Conservation (phyloP, 257 asterid genomes). For the Solanum verrucosum region DNA sequence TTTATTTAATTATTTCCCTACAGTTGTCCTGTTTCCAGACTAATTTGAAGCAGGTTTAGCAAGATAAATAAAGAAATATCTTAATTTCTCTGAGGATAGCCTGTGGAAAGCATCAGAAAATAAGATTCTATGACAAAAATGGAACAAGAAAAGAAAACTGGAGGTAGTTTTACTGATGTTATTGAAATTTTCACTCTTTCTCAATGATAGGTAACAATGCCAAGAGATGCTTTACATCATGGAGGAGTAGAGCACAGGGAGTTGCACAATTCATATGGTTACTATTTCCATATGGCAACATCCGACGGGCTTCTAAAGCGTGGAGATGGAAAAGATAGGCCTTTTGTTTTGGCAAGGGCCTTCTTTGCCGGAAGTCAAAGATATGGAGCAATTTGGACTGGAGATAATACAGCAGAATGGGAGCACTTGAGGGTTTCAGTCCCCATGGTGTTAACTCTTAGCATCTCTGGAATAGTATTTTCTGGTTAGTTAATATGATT, state of each 20-base stretch:
- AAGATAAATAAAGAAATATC: not conserved
- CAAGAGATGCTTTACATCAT: slow-evolving; percentile 79
- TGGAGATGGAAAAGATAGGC: slow-evolving; percentile 74
- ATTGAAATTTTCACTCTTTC: not conserved
- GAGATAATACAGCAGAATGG: slow-evolving; percentile 97
- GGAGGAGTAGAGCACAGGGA: slow-evolving; percentile 93
- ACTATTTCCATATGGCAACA: slow-evolving; percentile 96
- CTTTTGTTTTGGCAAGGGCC: slow-evolving; percentile 94
- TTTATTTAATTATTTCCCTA: not conserved
- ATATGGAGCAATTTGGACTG: slow-evolving; percentile 97
- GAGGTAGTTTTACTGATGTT: not conserved
- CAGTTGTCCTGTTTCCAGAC: not conserved
- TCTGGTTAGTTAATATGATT: slow-evolving; percentile 46
- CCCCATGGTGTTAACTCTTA: slow-evolving; percentile 91
- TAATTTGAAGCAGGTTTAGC: not conserved
- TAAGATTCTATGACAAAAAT: not conserved
- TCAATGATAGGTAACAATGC: slow-evolving; percentile 71
- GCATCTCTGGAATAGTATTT: slow-evolving; percentile 82
- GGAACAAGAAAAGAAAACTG: not conserved
- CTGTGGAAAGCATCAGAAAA: not conserved
- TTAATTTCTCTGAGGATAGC: not conserved
- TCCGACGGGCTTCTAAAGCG: slow-evolving; percentile 86
- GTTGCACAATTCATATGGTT: slow-evolving; percentile 91
- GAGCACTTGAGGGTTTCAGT: slow-evolving; percentile 85
- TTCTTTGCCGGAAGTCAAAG: slow-evolving; percentile 91